A percentile compares a stretch with the other conserved stretches of the same genome.
phyloP scores from a whole-genome alignment of 306 rosid species.

The Prinsepia uniflora region DNA sequence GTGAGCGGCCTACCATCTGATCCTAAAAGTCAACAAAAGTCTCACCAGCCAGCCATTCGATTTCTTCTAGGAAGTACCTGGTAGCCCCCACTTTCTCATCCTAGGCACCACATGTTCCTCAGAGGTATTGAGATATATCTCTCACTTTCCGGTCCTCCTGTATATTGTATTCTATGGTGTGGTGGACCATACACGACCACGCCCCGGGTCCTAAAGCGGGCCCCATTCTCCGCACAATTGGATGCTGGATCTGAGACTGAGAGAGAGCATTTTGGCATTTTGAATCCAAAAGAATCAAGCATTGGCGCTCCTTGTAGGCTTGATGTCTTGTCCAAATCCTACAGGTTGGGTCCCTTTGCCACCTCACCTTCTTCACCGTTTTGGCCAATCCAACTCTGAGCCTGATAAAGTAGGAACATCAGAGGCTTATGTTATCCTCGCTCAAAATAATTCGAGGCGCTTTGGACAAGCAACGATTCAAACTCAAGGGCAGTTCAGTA shows the following conservation, averaged over 20 bases:
- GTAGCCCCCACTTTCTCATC: background rate
- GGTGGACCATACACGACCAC: background rate
- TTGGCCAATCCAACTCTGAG: conserved; percentile 12
- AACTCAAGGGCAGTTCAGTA: conserved; percentile 20
- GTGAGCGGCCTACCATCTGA: background rate
- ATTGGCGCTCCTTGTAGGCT: background rate
- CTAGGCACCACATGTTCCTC: conserved; percentile 10
- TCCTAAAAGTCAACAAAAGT: background rate
- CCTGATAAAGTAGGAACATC: background rate
- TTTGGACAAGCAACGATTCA: conserved; percentile 12
- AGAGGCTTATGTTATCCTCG: background rate
- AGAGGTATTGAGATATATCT: background rate
- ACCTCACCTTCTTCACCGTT: background rate
- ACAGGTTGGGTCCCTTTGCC: background rate
- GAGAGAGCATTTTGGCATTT: background rate
- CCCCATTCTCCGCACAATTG: conserved; percentile 24
- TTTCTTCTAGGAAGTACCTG: background rate
- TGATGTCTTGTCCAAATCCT: conserved; percentile 4
- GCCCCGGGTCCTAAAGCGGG: background rate
- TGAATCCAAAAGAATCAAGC: background rate
- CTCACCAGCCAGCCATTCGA: background rate
- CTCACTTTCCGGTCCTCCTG: too few relatives aligned
- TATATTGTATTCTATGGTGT: background rate
- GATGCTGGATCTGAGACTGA: conserved; percentile 18
- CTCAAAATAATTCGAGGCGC: conserved; percentile 8